Conservation (phyloP, 1,284 basidiomycete genomes). For the Ustilago trichophora region DNA sequence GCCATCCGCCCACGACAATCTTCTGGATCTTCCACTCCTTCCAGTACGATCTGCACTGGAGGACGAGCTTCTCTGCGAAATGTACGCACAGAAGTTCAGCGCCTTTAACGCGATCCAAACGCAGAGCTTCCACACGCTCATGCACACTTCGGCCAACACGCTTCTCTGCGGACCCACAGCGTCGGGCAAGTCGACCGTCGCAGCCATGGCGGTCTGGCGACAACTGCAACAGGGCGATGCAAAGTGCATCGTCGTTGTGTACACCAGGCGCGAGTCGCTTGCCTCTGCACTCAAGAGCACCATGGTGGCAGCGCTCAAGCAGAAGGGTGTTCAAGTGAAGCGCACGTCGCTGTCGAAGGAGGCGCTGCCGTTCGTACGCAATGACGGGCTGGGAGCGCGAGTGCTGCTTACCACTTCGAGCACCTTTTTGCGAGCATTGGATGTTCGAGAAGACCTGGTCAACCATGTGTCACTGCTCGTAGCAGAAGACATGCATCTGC, state of each 20-base stretch:
- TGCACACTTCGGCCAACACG: constrained; percentile 77
- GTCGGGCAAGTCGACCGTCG: constrained; percentile 82
- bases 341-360: constrained; percentile 26
- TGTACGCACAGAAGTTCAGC: constrained; percentile 67
- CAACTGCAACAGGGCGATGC: constrained; percentile 13
- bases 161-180: constrained; percentile 84
- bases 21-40: constrained; percentile 85
- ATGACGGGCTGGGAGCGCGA: constrained; percentile 8
- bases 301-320: constrained; percentile 17
- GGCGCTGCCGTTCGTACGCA: constrained; percentile 15
- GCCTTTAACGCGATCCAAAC: constrained; percentile 88
- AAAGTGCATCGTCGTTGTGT: constrained; percentile 16
- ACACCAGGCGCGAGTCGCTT: constrained; percentile 20
- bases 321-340: constrained; percentile 28
- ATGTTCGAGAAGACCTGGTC: constrained; percentile 14
- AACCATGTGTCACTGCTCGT: constrained; percentile 71
- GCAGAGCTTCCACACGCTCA: constrained; percentile 84
- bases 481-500: constrained; percentile 85
- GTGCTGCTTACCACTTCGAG: constrained; percentile 67
- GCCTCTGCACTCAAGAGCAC: constrained; percentile 13
- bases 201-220: constrained; percentile 32
- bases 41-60: constrained; percentile 70
- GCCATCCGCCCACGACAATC: constrained; percentile 75
- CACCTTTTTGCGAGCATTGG: constrained; percentile 62
- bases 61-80: constrained; percentile 42